Percentiles rank a stretch among this genome's conserved stretches.
Evolutionary conservation across 257 asterid species (phyloP).

Genomic region (Craterostigma plantagineum): DNA sequence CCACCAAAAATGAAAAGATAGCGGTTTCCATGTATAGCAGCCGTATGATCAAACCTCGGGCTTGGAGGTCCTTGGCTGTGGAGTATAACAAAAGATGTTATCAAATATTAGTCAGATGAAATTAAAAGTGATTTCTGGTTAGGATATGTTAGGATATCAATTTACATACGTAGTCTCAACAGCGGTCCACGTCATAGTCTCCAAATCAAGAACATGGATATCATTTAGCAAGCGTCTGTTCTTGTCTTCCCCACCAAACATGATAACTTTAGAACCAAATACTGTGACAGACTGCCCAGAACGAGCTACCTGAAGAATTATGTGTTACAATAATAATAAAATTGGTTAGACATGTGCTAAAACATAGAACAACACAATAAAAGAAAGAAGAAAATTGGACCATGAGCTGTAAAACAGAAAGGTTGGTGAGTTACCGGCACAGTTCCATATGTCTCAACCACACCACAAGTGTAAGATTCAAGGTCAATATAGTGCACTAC

Average conservation of each 20-base stretch:
- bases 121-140: background rate
- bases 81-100: slow-evolving; percentile 3
- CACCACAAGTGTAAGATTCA: slow-evolving; percentile 43
- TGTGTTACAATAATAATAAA: background rate
- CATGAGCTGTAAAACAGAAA: slow-evolving; percentile 10
- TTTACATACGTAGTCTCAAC: slow-evolving; percentile 55
- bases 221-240: slow-evolving; percentile 58
- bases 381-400: slow-evolving; percentile 1
- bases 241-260: slow-evolving; percentile 97
- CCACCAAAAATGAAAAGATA: slow-evolving; percentile 92
- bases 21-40: slow-evolving; percentile 64
- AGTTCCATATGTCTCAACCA: slow-evolving; percentile 56
- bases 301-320: slow-evolving; percentile 66
- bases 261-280: slow-evolving; percentile 72
- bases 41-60: slow-evolving; percentile 92
- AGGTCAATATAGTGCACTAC: slow-evolving; percentile 78
- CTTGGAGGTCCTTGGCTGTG: slow-evolving; percentile 85
- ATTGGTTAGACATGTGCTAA: background rate
- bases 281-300: slow-evolving; percentile 83
- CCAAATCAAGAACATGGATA: slow-evolving; percentile 79
- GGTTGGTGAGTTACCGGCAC: slow-evolving; percentile 44
- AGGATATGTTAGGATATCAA: background rate
- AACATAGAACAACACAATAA: slow-evolving; percentile 4
- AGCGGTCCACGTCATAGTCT: slow-evolving; percentile 72
- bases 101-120: background rate